Percentiles rank a stretch among this genome's conserved stretches.
phyloP scores from a whole-genome alignment of 495 filamentous ascomycete species.

The Penicillium simplicissimum region DNA sequence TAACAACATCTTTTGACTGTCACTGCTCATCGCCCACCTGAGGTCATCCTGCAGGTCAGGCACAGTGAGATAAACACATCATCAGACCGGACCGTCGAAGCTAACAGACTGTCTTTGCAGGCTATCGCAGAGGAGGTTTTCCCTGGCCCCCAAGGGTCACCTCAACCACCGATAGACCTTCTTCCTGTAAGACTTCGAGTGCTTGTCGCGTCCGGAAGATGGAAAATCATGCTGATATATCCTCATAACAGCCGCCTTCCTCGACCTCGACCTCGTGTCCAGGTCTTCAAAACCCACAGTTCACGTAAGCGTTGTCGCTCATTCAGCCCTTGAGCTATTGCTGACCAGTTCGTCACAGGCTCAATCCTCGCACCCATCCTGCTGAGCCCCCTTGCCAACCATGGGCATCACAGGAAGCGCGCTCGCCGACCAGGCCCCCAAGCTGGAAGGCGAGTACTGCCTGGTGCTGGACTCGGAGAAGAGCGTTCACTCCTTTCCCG shows the following conservation, averaged over 20 bases:
- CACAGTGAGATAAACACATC: background rate
- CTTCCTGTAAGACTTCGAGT: background rate
- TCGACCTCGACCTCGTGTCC: background rate
- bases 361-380: background rate
- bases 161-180: background rate
- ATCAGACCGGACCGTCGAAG: background rate
- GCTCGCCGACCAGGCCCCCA: background rate
- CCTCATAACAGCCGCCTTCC: background rate
- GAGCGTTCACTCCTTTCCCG: background rate
- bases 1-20: background rate
- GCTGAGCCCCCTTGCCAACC: background rate
- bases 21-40: background rate
- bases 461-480: background rate
- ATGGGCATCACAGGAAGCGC: background rate
- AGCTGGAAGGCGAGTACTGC: background rate
- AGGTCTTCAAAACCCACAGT: background rate
- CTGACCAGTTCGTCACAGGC: background rate
- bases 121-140: background rate
- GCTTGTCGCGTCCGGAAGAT: background rate
- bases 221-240: background rate
- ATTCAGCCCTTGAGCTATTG: background rate
- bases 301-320: background rate
- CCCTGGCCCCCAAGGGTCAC: background rate
- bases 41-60: background rate
- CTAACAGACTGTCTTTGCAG: background rate